Conservation (phyloP, 768 basidiomycete genomes). For the Lentinula raphanica region DNA sequence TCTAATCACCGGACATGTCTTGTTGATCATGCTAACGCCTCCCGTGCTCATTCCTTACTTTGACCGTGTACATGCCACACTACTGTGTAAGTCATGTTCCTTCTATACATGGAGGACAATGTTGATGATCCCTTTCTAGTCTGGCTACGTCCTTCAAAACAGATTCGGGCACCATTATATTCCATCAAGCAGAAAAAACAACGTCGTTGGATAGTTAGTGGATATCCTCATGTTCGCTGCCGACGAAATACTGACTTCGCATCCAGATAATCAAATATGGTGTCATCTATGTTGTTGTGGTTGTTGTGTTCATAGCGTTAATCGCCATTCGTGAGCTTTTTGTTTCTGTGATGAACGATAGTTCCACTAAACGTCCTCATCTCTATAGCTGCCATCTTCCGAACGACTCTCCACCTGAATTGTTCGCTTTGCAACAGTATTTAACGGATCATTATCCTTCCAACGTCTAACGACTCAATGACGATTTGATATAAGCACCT, state of each 20-base stretch:
- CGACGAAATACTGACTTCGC: slow-evolving; percentile 10
- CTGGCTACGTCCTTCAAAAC: slow-evolving; percentile 93
- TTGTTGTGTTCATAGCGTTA: slow-evolving; percentile 68
- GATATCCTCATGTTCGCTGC: neutral
- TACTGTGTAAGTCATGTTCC: slow-evolving; percentile 69
- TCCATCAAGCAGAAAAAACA: slow-evolving; percentile 86
- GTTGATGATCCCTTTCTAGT: slow-evolving; percentile 37
- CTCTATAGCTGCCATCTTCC: slow-evolving; percentile 54
- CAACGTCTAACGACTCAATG: slow-evolving; percentile 18
- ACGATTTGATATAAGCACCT: slow-evolving; percentile 23
- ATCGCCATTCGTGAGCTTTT: slow-evolving; percentile 68
- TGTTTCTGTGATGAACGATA: neutral
- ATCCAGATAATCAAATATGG: slow-evolving; percentile 80
- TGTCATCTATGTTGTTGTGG: slow-evolving; percentile 62
- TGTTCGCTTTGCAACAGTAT: slow-evolving; percentile 67
- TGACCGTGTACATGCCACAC: slow-evolving; percentile 85
- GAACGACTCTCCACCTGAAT: slow-evolving; percentile 49
- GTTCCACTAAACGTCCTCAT: slow-evolving; percentile 8
- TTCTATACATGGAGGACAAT: neutral
- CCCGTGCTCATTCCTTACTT: slow-evolving; percentile 88
- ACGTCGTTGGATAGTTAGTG: slow-evolving; percentile 81
- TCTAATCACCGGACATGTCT: slow-evolving; percentile 79
- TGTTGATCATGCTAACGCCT: slow-evolving; percentile 87
- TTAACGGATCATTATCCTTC: slow-evolving; percentile 37
- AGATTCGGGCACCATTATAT: slow-evolving; percentile 89